phyloP scores from a whole-genome alignment of 768 basidiomycete genomes.

The Mycena chlorophos region DNA sequence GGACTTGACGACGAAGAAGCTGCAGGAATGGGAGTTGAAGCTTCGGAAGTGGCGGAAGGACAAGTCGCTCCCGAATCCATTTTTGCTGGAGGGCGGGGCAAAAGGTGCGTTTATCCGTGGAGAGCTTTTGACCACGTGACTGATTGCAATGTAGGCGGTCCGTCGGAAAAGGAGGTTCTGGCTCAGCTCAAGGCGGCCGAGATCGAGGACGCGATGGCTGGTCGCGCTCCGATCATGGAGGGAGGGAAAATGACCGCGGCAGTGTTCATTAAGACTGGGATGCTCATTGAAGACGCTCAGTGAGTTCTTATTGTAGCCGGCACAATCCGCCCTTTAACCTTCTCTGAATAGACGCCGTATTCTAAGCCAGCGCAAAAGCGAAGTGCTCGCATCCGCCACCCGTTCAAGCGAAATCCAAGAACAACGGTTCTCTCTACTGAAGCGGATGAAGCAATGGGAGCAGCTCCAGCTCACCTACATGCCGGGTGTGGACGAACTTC shows the following conservation, averaged over 20 bases:
- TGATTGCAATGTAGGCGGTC: background rate
- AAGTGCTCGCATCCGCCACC: background rate
- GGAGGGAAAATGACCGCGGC: background rate
- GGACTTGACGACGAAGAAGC: background rate
- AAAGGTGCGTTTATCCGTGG: background rate
- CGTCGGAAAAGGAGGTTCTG: background rate
- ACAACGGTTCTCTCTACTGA: background rate
- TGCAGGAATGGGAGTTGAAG: background rate
- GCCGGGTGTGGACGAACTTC: conserved; percentile 6
- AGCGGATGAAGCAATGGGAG: conserved; percentile 4
- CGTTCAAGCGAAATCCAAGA: conserved; percentile 9
- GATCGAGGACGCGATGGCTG: background rate
- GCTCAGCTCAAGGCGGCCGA: background rate
- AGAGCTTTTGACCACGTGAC: background rate
- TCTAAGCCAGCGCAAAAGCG: background rate
- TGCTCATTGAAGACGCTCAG: background rate
- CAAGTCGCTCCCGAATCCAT: background rate
- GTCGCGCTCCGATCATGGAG: background rate
- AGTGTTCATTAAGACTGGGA: background rate
- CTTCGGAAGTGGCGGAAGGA: background rate
- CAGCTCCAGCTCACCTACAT: conserved; percentile 1
- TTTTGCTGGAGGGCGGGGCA: background rate
- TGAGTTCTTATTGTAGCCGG: background rate
- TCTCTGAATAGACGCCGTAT: background rate
- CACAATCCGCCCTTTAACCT: background rate